Evolutionary conservation across 2,329 filamentous ascomycete species (phyloP).

Genomic region (Curvularia spicifera): DNA sequence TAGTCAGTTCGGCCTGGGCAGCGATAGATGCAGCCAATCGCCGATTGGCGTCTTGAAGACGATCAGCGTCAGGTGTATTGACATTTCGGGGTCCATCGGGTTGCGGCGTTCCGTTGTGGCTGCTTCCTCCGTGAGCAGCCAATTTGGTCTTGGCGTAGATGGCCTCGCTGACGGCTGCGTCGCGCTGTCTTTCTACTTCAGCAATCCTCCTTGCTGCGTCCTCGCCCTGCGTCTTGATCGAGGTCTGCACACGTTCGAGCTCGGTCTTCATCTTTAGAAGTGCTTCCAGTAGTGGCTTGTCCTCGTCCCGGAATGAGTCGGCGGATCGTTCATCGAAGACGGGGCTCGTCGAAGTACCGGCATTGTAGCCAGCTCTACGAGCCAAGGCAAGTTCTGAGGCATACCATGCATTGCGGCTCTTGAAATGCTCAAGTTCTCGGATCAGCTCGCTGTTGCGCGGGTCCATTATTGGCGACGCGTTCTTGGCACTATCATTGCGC

Average conservation of each 20-base stretch:
- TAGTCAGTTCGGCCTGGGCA: slow-evolving; percentile 79
- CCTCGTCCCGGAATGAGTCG: slow-evolving; percentile 88
- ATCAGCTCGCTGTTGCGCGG: slow-evolving; percentile 73
- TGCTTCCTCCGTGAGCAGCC: slow-evolving; percentile 76
- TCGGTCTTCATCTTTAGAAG: slow-evolving; percentile 90
- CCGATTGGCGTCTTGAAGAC: slow-evolving; percentile 75
- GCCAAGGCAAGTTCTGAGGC: slow-evolving; percentile 92
- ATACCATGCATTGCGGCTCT: slow-evolving; percentile 94
- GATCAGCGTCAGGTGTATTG: slow-evolving; percentile 67
- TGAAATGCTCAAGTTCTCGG: slow-evolving; percentile 84
- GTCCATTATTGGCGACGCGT: slow-evolving; percentile 66
- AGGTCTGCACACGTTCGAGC: slow-evolving; percentile 84
- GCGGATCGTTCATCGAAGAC: slow-evolving; percentile 76
- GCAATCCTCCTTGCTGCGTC: slow-evolving; percentile 88
- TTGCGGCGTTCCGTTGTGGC: slow-evolving; percentile 64
- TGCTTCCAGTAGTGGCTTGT: slow-evolving; percentile 89
- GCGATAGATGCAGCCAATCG: slow-evolving; percentile 84
- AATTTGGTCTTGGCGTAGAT: slow-evolving; percentile 94
- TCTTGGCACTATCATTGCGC: slow-evolving; percentile 67
- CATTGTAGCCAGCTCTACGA: slow-evolving; percentile 83
- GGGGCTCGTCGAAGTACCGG: slow-evolving; percentile 72
- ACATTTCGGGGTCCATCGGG: slow-evolving; percentile 63
- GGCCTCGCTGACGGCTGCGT: slow-evolving; percentile 92
- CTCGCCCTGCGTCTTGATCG: slow-evolving; percentile 86
- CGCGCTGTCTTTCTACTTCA: slow-evolving; percentile 91